phyloP scores from a whole-genome alignment of 306 rosid species.

The Prinsepia uniflora region DNA sequence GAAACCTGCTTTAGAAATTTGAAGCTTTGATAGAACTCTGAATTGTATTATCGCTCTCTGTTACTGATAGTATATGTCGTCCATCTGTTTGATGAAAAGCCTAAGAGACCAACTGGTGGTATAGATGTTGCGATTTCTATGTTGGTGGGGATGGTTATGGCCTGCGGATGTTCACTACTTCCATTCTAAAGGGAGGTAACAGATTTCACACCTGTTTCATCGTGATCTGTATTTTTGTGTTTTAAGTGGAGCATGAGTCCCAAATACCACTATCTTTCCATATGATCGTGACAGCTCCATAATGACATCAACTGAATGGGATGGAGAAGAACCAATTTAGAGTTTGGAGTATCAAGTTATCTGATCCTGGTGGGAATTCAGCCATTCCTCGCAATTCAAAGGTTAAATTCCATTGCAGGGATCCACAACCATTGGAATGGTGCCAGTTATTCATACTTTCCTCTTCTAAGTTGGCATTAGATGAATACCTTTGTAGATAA shows the following conservation, averaged over 20 bases:
- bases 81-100: too few relatives aligned
- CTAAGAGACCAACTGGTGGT: too few relatives aligned
- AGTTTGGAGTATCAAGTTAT: constrained; percentile 79
- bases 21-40: neutral
- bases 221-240: too few relatives aligned
- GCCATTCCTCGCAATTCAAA: constrained; percentile 84
- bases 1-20: neutral
- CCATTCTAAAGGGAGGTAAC: too few relatives aligned
- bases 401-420: constrained; percentile 91
- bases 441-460: constrained; percentile 21
- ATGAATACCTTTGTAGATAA: constrained; percentile 17
- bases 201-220: too few relatives aligned
- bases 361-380: constrained; percentile 55
- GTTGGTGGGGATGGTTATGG: too few relatives aligned
- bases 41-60: neutral
- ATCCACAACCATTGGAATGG: constrained; percentile 80
- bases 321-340: constrained; percentile 84
- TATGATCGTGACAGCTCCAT: too few relatives aligned
- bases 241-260: too few relatives aligned
- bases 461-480: constrained; percentile 20
- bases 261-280: too few relatives aligned
- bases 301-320: neutral
- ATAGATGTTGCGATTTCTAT: too few relatives aligned
- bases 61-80: too few relatives aligned
- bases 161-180: too few relatives aligned